These are phyloP conservation scores for Phytophthora lateralis DNA, from an alignment of 352 stramenopile species.

Conservation along the genomic window DNA sequence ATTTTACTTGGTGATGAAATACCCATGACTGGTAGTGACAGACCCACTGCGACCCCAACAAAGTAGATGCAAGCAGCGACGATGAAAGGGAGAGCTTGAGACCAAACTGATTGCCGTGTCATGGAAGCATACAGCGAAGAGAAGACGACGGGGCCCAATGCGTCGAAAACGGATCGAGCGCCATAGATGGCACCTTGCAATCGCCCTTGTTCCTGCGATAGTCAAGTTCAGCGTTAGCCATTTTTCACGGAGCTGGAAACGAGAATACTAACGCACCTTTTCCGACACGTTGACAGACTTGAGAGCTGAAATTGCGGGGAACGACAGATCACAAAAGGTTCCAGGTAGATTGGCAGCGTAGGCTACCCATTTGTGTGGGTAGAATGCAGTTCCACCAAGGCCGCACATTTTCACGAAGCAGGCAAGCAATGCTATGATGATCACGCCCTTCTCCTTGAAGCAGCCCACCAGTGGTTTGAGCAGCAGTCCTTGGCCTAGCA, in stretches of 20 bases:
- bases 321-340: slow-evolving; percentile 62
- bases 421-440: slow-evolving; percentile 61
- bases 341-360: slow-evolving; percentile 46
- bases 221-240: no score
- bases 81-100: slow-evolving; percentile 62
- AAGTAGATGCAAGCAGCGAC: slow-evolving; percentile 58
- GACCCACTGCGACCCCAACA: slow-evolving; percentile 50
- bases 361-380: slow-evolving; percentile 68
- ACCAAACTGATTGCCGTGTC: slow-evolving; percentile 43
- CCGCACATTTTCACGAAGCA: slow-evolving; percentile 48
- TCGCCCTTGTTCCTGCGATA: slow-evolving; percentile 65
- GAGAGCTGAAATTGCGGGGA: slow-evolving; percentile 52
- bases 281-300: slow-evolving; percentile 54
- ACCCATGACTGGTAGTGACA: slow-evolving; percentile 41
- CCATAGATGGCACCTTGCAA: slow-evolving; percentile 81
- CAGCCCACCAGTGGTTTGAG: slow-evolving; percentile 65
- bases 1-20: slow-evolving; percentile 13
- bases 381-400: slow-evolving; percentile 55
- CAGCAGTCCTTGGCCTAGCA: slow-evolving; percentile 65
- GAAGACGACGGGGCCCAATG: slow-evolving; percentile 63
- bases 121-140: slow-evolving; percentile 67
- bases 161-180: slow-evolving; percentile 68
- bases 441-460: slow-evolving; percentile 74
- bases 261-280: slow-evolving; percentile 32
- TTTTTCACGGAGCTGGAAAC: background rate